Conservation (phyloP, 73 alveolate genomes). For the Symbiodinium pilosum region DNA sequence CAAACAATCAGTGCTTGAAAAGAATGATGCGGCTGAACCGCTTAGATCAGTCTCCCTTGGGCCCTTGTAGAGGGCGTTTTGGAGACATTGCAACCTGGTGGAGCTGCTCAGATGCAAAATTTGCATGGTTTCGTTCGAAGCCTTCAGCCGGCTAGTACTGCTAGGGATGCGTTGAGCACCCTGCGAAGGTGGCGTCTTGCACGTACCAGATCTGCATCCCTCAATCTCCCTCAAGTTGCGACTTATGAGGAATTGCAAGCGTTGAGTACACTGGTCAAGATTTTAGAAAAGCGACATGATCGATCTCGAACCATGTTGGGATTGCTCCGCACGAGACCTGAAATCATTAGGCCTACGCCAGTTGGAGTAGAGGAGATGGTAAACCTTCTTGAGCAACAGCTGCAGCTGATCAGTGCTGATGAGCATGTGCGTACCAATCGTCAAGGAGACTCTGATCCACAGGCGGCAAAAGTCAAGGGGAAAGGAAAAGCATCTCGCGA, state of each 20-base stretch:
- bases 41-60: too few species aligned
- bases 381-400: background rate
- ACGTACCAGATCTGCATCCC: background rate
- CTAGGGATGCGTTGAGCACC: too few species aligned
- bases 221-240: background rate
- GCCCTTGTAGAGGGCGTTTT: too few species aligned
- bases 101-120: too few species aligned
- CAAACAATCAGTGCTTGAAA: too few species aligned
- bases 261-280: background rate
- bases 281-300: background rate
- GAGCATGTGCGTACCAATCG: background rate
- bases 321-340: background rate
- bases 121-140: too few species aligned
- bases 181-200: background rate
- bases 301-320: background rate
- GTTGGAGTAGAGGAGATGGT: background rate
- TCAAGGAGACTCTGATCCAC: background rate
- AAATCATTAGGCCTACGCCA: background rate
- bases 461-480: background rate
- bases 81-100: too few species aligned
- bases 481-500: background rate
- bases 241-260: background rate
- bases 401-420: background rate
- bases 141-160: too few species aligned
- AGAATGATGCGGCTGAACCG: too few species aligned